phyloP scores from a whole-genome alignment of 352 stramenopile genomes.

The Halophytophthora polymorphica region DNA sequence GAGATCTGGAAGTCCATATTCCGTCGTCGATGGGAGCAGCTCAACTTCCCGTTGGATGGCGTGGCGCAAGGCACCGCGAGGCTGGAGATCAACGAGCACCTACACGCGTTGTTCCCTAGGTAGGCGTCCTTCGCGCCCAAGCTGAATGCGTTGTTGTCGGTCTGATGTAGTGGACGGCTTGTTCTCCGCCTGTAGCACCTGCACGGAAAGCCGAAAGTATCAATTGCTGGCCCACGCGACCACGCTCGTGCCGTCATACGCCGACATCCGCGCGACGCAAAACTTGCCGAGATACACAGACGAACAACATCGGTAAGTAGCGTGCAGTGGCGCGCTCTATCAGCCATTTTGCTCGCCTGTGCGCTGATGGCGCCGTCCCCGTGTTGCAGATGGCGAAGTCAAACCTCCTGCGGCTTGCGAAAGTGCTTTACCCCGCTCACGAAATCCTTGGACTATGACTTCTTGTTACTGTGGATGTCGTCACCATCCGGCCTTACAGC shows the following conservation, averaged over 20 bases:
- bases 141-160: slow-evolving; percentile 3
- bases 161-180: neutral
- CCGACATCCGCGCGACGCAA: slow-evolving; percentile 50
- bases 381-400: too few species aligned
- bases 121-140: slow-evolving; percentile 11
- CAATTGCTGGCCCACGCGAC: slow-evolving; percentile 71
- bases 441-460: neutral
- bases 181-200: too few species aligned
- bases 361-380: too few species aligned
- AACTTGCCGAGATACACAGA: slow-evolving; percentile 34
- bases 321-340: too few species aligned
- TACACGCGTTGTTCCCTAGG: slow-evolving; percentile 48
- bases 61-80: slow-evolving; percentile 9
- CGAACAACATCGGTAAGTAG: slow-evolving; percentile 45
- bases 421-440: too few species aligned
- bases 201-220: slow-evolving; percentile 60
- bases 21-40: slow-evolving; percentile 44
- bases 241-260: slow-evolving; percentile 57
- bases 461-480: slow-evolving; percentile 1
- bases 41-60: slow-evolving; percentile 57
- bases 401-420: too few species aligned
- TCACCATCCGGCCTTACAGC: too few species aligned
- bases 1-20: slow-evolving; percentile 63
- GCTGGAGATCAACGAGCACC: slow-evolving; percentile 35
- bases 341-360: too few species aligned